Evolutionary conservation across 345 rosid species (phyloP).

Genomic region (Hypericum perforatum): DNA sequence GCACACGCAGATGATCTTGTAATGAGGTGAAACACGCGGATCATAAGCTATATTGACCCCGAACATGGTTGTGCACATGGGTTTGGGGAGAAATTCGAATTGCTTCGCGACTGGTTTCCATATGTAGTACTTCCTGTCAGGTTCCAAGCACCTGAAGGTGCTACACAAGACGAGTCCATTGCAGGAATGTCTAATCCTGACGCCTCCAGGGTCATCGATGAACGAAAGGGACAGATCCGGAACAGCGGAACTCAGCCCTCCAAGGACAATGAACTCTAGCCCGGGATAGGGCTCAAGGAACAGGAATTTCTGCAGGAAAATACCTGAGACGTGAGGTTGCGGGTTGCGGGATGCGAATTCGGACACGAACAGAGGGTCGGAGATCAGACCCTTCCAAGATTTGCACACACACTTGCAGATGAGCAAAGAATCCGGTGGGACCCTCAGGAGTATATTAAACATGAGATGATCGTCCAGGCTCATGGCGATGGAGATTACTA

Average conservation of each 20-base stretch:
- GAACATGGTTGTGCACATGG: slow-evolving; percentile 6
- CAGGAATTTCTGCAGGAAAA: slow-evolving; percentile 19
- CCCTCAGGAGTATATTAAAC: not conserved
- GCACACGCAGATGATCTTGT: slow-evolving; percentile 17
- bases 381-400: slow-evolving; percentile 18
- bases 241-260: slow-evolving; percentile 9
- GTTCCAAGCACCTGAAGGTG: slow-evolving; percentile 18
- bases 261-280: slow-evolving; percentile 3
- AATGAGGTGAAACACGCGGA: slow-evolving; percentile 11
- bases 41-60: slow-evolving; percentile 17
- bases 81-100: slow-evolving; percentile 13
- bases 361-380: slow-evolving; percentile 13
- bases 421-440: slow-evolving; percentile 18
- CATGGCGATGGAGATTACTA: too few relatives aligned
- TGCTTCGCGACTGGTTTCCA: slow-evolving; percentile 22
- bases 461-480: not conserved
- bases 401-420: slow-evolving; percentile 21
- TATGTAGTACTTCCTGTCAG: slow-evolving; percentile 17
- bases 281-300: not conserved
- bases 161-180: slow-evolving; percentile 25
- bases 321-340: slow-evolving; percentile 14
- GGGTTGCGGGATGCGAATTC: slow-evolving; percentile 8
- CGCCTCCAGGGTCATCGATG: slow-evolving; percentile 15
- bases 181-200: slow-evolving; percentile 17
- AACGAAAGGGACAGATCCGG: slow-evolving; percentile 14